Conservation (phyloP, 768 basidiomycete species). For the Leucocoprinus birnbaumii region DNA sequence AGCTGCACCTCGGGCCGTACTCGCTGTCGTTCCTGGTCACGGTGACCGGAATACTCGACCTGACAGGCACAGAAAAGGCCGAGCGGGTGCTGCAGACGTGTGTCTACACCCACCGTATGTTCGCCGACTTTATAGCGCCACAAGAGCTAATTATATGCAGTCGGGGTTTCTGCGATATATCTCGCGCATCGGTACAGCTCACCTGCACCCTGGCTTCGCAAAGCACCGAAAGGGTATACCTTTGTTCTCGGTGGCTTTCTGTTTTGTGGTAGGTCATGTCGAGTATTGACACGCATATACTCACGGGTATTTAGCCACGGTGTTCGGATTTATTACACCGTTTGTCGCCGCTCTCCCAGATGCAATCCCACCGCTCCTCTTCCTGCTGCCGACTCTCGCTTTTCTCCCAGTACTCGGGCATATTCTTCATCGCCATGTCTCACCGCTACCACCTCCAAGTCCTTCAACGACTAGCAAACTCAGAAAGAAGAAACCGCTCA, state of each 20-base stretch:
- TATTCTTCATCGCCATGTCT: not conserved
- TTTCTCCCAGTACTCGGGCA: slow-evolving; percentile 3
- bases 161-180: slow-evolving; percentile 1
- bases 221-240: not conserved
- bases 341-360: not conserved
- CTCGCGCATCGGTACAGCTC: not conserved
- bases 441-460: not conserved
- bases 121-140: not conserved
- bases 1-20: slow-evolving; percentile 18
- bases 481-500: not conserved
- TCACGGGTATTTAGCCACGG: not conserved
- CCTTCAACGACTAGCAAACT: not conserved
- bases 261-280: slow-evolving; percentile 2
- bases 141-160: not conserved
- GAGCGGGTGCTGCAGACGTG: not conserved
- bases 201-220: slow-evolving; percentile 3
- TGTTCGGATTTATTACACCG: not conserved
- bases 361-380: slow-evolving; percentile 6
- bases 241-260: slow-evolving; percentile 4
- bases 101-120: slow-evolving; percentile 6
- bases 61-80: not conserved
- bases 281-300: not conserved
- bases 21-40: slow-evolving; percentile 51
- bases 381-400: slow-evolving; percentile 8
- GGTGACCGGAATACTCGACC: slow-evolving; percentile 14